These are phyloP conservation scores for Penicillium sp. DNA, from an alignment of 2,329 filamentous ascomycete species.

Conservation along the genomic window DNA sequence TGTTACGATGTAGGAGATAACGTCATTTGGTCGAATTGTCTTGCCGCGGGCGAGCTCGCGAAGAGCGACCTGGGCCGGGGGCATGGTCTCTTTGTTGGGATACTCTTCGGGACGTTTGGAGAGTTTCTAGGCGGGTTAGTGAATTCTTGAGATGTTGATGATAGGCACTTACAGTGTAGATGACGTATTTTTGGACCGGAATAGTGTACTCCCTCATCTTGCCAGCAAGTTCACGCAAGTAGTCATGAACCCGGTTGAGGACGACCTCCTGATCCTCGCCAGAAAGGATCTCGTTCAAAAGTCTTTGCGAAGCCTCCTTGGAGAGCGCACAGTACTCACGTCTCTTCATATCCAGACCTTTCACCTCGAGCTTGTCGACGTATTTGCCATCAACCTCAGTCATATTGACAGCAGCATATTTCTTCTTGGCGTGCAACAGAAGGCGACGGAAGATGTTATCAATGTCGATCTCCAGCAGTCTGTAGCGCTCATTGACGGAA, in stretches of 20 bases:
- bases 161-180: slow-evolving; percentile 70
- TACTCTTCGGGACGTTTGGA: slow-evolving; percentile 94
- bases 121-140: slow-evolving; percentile 66
- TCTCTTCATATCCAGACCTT: slow-evolving; percentile 96
- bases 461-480: slow-evolving; percentile 93
- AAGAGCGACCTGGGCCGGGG: slow-evolving; percentile 92
- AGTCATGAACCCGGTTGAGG: slow-evolving; percentile 89
- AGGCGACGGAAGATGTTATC: slow-evolving; percentile 96
- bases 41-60: slow-evolving; percentile 87
- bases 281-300: slow-evolving; percentile 93
- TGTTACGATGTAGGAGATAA: slow-evolving; percentile 95
- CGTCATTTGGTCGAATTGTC: slow-evolving; percentile 87
- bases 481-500: slow-evolving; percentile 92
- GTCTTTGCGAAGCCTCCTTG: slow-evolving; percentile 88
- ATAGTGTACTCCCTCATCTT: slow-evolving; percentile 84
- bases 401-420: slow-evolving; percentile 96
- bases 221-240: slow-evolving; percentile 79
- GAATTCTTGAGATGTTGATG: neutral
- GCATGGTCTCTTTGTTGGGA: slow-evolving; percentile 92
- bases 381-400: slow-evolving; percentile 87
- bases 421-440: slow-evolving; percentile 96
- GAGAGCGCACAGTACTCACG: slow-evolving; percentile 95
- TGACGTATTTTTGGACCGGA: slow-evolving; percentile 87
- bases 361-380: slow-evolving; percentile 94
- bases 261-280: slow-evolving; percentile 90